Evolutionary conservation across 371 early-diverging fungal species (phyloP).

Genomic region (Mucor ambiguus): DNA sequence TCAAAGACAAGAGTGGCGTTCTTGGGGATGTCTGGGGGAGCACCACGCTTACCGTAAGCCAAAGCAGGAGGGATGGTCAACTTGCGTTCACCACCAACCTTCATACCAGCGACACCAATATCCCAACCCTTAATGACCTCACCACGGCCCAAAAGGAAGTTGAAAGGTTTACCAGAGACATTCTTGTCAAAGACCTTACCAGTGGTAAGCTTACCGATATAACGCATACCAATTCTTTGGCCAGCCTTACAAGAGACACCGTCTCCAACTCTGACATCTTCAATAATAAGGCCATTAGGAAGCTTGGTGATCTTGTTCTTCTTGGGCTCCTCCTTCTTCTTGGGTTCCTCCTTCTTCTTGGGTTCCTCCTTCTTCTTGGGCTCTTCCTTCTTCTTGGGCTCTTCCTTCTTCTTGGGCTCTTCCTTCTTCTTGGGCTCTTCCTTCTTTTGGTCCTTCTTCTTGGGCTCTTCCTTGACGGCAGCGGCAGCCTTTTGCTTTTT

Average conservation of each 20-base stretch:
- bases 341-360: conserved; percentile 35
- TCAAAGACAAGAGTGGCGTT: conserved; percentile 90
- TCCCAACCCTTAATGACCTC: conserved; percentile 98
- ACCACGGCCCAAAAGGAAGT: conserved; percentile 84
- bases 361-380: conserved; percentile 39
- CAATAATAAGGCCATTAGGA: conserved; percentile 78
- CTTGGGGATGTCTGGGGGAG: conserved; percentile 87
- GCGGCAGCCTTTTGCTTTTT: conserved; percentile 42
- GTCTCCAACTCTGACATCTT: conserved; percentile 77
- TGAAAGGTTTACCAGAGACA: conserved; percentile 88
- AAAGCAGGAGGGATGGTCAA: conserved; percentile 85
- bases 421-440: no score
- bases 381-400: conserved; percentile 10
- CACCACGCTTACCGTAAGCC: conserved; percentile 88
- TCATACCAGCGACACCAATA: conserved; percentile 88
- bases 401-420: no score
- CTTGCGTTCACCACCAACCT: conserved; percentile 87
- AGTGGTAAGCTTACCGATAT: conserved; percentile 87
- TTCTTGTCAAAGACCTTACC: conserved; percentile 96
- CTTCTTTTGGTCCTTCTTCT: conserved; percentile 34
- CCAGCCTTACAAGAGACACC: conserved; percentile 83
- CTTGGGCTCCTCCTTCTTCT: conserved; percentile 36
- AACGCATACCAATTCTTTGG: conserved; percentile 84
- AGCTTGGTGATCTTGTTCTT: conserved; percentile 54
- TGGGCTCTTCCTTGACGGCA: conserved; percentile 50